Base-by-base conservation (phyloP, 164 flowering plant genomes). In the Malania oleifera region DNA sequence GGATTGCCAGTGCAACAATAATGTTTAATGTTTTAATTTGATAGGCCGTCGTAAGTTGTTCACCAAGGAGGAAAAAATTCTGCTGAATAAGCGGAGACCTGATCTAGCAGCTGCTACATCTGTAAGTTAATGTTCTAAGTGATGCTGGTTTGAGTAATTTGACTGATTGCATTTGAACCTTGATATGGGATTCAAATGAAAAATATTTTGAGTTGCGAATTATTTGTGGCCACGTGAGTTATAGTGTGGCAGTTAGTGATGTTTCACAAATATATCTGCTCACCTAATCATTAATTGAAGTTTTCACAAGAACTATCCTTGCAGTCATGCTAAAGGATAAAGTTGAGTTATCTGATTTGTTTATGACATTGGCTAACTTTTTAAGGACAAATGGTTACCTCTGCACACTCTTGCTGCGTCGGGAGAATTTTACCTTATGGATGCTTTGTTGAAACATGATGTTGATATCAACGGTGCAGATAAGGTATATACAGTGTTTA, bases 381-480 rank as follows among this genome's bases (percentile, higher is more conserved):
- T 59, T 67, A 80, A 93, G 99, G 77, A 54, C 10, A 89, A 83
- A 64, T 93, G 99, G 97, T 74, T 86, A 7, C 99, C 97, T 41
- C 63, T 93, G 28, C 97, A 93, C 68, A 75, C 91, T 20, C 87
- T 93, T 49, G 91, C 91, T 68, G 84, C 96, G 50, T 84, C 89
- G 5, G 99, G 97, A 55, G 97, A 88, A 54, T 86, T 86, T 61
- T 81, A 80, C 68, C 87, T 93, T 38, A 63, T 81, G 59, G 80
- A 75, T 78, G 71, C 78, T 48, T 66, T 93, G 75, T 67, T 87
- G 60, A 93, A 93, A 56, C 86, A 86, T 70, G 79, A 72, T 72
- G 81, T 78, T 56, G 88, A 89, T 63, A 80, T 93, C 67, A 87
- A 90, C 77, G 80, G 82, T 51, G 73, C 69, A 43, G 91, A 93